Conservation (phyloP, 2,329 filamentous ascomycete genomes). For the Cercospora zeina region DNA sequence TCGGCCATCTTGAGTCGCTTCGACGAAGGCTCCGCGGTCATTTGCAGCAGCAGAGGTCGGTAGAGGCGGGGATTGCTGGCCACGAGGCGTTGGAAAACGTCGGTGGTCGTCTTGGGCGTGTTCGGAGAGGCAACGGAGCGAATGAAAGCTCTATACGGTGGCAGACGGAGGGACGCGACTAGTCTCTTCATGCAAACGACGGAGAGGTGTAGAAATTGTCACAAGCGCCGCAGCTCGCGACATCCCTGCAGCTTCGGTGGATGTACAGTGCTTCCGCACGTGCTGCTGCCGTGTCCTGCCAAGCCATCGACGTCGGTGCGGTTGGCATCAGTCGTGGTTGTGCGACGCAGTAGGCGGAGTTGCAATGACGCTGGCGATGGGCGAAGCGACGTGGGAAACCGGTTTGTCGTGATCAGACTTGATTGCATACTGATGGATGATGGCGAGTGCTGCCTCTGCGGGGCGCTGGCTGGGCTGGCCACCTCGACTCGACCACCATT, state of each 20-base stretch:
- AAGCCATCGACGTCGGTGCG: conserved; percentile 4
- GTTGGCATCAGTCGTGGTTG: background rate
- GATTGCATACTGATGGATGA: background rate
- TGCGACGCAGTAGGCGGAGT: background rate
- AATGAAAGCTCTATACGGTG: background rate
- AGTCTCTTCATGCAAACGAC: conserved; percentile 15
- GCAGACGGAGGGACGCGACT: conserved; percentile 2
- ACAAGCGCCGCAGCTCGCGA: background rate
- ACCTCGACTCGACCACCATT: no score
- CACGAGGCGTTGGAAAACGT: conserved; percentile 20
- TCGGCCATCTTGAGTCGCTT: conserved; percentile 81
- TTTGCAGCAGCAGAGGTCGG: conserved; percentile 24
- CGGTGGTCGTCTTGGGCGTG: conserved; percentile 15
- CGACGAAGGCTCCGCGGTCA: conserved; percentile 45
- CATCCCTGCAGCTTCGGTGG: background rate
- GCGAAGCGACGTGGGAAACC: background rate
- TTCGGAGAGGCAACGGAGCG: conserved; percentile 6
- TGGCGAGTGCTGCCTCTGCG: conserved; percentile 1
- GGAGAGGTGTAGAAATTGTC: background rate
- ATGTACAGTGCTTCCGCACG: background rate
- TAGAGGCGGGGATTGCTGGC: conserved; percentile 24
- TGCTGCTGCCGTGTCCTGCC: conserved; percentile 1
- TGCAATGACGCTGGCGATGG: background rate
- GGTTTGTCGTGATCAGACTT: conserved; percentile 1
- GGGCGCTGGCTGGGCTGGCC: background rate